These are phyloP conservation scores for Rhodotorula babjevae DNA, from an alignment of 768 basidiomycete species.

Conservation along the genomic window DNA sequence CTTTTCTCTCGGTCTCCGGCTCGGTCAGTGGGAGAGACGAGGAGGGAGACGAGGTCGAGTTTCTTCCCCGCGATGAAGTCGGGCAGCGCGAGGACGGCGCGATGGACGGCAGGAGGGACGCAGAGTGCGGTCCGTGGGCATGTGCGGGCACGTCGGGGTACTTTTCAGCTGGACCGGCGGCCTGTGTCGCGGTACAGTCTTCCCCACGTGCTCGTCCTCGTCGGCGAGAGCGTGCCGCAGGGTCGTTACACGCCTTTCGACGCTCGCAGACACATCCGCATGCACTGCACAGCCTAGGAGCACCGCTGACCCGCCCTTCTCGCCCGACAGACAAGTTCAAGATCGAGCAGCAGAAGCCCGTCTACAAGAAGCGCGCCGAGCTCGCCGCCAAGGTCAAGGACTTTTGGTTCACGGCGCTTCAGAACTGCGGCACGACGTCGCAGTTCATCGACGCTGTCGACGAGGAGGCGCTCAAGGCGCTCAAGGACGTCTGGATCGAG, in stretches of 20 bases:
- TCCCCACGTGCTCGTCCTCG: too few species aligned
- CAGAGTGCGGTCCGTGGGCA: too few species aligned
- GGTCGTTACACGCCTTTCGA: too few species aligned
- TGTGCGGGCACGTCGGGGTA: too few species aligned
- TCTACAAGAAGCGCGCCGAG: conserved; percentile 15
- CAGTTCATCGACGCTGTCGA: conserved; percentile 30
- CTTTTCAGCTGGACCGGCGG: too few species aligned
- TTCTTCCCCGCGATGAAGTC: neutral
- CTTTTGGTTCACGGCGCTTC: conserved; percentile 31
- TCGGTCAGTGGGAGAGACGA: too few species aligned
- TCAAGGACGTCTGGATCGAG: conserved; percentile 29
- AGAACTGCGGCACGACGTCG: conserved; percentile 7
- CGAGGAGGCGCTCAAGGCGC: conserved; percentile 29
- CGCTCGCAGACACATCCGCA: neutral
- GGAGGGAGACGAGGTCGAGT: neutral
- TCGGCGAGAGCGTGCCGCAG: too few species aligned
- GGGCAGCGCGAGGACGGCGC: too few species aligned
- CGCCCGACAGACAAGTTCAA: conserved; percentile 31
- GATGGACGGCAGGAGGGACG: too few species aligned
- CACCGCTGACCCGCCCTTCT: neutral
- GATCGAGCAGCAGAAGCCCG: conserved; percentile 11
- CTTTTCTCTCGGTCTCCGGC: neutral
- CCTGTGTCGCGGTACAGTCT: too few species aligned
- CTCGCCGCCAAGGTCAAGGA: conserved; percentile 26
- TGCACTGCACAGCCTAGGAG: too few species aligned